phyloP scores from a whole-genome alignment of 768 basidiomycete genomes.

The Sarcomyxa edulis region DNA sequence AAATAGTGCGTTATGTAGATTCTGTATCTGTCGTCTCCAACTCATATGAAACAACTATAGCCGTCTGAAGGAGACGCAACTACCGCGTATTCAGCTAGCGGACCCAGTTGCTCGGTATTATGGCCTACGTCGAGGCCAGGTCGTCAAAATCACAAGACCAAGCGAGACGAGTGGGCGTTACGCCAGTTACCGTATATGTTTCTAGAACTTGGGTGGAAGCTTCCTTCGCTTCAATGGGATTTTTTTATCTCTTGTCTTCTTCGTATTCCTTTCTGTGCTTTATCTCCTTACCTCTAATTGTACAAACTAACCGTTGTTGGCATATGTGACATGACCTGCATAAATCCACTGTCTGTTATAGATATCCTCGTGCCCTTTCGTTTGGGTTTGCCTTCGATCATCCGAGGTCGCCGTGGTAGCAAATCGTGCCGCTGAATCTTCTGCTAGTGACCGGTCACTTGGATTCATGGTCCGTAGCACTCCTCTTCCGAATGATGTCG shows the following conservation, averaged over 20 bases:
- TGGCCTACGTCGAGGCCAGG: slow-evolving; percentile 90
- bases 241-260: not conserved
- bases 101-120: slow-evolving; percentile 99
- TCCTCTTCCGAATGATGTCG: no score
- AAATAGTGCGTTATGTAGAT: slow-evolving; percentile 89
- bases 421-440: no score
- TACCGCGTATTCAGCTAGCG: slow-evolving; percentile 92
- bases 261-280: slow-evolving; percentile 2
- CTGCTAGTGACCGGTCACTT: no score
- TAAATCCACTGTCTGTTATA: no score
- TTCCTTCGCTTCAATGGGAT: not conserved
- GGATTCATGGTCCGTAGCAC: no score
- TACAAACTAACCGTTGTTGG: no score
- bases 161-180: slow-evolving; percentile 96
- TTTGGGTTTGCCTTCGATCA: no score
- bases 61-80: slow-evolving; percentile 95
- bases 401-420: no score
- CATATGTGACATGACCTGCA: no score
- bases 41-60: slow-evolving; percentile 44
- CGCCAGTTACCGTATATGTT: slow-evolving; percentile 89
- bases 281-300: no score
- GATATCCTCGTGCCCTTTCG: no score
- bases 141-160: slow-evolving; percentile 96
- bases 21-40: slow-evolving; percentile 7
- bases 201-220: no score